phyloP scores from a whole-genome alignment of 2,329 filamentous ascomycete genomes.

The Penicillium frequentans region DNA sequence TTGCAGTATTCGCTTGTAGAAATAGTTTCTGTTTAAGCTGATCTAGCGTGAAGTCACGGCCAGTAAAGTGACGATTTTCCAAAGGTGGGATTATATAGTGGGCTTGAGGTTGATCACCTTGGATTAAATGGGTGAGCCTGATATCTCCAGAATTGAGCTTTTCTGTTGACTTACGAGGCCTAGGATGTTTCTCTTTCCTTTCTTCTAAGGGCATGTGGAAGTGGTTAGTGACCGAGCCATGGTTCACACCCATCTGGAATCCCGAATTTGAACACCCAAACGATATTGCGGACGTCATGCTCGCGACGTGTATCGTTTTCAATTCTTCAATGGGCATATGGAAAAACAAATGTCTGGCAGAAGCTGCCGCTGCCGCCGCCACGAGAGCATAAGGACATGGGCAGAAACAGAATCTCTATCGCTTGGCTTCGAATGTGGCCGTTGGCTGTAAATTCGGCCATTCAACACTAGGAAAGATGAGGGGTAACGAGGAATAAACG shows the following conservation, averaged over 20 bases:
- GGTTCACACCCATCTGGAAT: neutral
- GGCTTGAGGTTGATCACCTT: neutral
- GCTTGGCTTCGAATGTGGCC: neutral
- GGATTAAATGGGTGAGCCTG: neutral
- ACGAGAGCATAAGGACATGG: neutral
- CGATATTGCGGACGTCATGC: neutral
- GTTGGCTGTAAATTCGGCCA: neutral
- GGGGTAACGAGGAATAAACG: neutral
- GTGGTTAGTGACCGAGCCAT: neutral
- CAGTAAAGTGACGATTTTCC: neutral
- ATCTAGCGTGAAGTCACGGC: neutral
- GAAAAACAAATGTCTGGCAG: neutral
- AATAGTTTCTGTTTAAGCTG: constrained; percentile 1
- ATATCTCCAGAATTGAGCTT: neutral
- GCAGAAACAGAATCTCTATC: neutral
- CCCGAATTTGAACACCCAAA: neutral
- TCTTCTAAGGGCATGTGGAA: neutral
- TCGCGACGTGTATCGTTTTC: neutral
- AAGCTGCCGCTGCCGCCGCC: neutral
- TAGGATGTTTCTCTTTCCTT: neutral
- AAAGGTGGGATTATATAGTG: neutral
- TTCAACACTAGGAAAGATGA: neutral
- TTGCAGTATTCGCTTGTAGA: neutral
- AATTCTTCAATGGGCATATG: neutral
- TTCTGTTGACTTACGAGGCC: neutral